Percentiles rank a stretch among this genome's conserved stretches.
phyloP scores from a whole-genome alignment of 768 basidiomycete genomes.

The Floccularia luteovirens region DNA sequence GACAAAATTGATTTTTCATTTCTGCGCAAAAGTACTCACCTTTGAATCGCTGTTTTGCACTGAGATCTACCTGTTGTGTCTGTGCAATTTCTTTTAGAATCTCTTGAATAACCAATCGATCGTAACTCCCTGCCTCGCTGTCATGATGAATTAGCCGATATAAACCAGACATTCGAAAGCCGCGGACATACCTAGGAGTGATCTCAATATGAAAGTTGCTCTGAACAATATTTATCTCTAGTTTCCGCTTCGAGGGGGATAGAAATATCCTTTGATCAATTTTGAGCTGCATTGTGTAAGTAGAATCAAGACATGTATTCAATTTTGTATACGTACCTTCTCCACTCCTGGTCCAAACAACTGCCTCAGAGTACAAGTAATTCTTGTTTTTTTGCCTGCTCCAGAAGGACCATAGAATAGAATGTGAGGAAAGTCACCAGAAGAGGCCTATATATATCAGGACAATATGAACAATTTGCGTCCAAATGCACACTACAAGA shows the following conservation, averaged over 20 bases:
- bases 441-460: slow-evolving; percentile 53
- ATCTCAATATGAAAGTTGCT: slow-evolving; percentile 98
- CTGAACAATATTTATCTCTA: slow-evolving; percentile 96
- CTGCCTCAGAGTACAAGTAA: slow-evolving; percentile 81
- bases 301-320: slow-evolving; percentile 1
- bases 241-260: slow-evolving; percentile 87
- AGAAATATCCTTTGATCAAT: slow-evolving; percentile 96
- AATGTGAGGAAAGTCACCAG: slow-evolving; percentile 95
- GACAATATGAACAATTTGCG: slow-evolving; percentile 2
- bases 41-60: slow-evolving; percentile 94
- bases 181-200: slow-evolving; percentile 72
- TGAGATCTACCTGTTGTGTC: slow-evolving; percentile 96
- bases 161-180: neutral
- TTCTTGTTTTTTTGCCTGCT: slow-evolving; percentile 96
- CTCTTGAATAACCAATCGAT: slow-evolving; percentile 93
- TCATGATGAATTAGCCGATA: slow-evolving; percentile 1
- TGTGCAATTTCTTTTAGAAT: slow-evolving; percentile 97
- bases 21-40: slow-evolving; percentile 36
- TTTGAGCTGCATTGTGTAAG: slow-evolving; percentile 57
- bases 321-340: slow-evolving; percentile 49
- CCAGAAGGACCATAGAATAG: slow-evolving; percentile 97
- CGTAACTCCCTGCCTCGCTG: slow-evolving; percentile 95
- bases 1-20: neutral
- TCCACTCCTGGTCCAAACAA: slow-evolving; percentile 90
- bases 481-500: slow-evolving; percentile 2